Base-by-base conservation (phyloP, 192 early-diverging fungal species). In the Irineochytrium annulatum region DNA sequence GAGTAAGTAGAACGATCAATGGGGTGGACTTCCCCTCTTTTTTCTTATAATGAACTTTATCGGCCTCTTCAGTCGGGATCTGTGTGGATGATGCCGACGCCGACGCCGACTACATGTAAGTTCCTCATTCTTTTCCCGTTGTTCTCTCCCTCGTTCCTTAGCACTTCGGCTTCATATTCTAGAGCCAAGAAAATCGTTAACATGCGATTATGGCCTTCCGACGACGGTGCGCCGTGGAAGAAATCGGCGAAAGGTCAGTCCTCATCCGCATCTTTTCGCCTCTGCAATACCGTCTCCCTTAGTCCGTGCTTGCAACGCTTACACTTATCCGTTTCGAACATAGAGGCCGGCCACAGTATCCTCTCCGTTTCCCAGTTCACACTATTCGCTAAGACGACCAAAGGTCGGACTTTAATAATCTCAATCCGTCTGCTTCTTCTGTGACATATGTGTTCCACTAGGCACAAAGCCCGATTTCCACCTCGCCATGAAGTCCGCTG, bases 361-460 rank as follows among this genome's bases (percentile, higher is more conserved):
- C 72, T 97, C 34, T 89, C 88, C 75, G 85, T 87, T 86, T 89
- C 87, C 2, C 95, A 98, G 73, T 98, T 98, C 65, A 98, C 95
- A 16, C 79, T 98, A 24, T 94, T 91, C 63, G 92, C 83, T 14
- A 75, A 82, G 26, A 85, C 87, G 3, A 76, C 68, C 51, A 96
- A 95, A 68, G 90, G 87, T 67, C 14, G 34, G 33, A 22, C 26
- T 5, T 60, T 3, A 26, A 45, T n/a, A 29, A 14, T 44, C 13
- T 29, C n/a, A n/a, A 41, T 41, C 37, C 11, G 8, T 41, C 8
- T 8, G 37, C 37, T 41, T 41, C 8, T 41, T 41, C 11, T 41
- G 8, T 41, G 37, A n/a, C 8, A 41, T n/a, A 41, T n/a, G n/a
- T n/a, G n/a, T n/a, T n/a, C 37, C 8, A 5, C 14, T 62, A 60